Base-by-base conservation (phyloP, 23 red algal species). In the Gracilaria gracilis region DNA sequence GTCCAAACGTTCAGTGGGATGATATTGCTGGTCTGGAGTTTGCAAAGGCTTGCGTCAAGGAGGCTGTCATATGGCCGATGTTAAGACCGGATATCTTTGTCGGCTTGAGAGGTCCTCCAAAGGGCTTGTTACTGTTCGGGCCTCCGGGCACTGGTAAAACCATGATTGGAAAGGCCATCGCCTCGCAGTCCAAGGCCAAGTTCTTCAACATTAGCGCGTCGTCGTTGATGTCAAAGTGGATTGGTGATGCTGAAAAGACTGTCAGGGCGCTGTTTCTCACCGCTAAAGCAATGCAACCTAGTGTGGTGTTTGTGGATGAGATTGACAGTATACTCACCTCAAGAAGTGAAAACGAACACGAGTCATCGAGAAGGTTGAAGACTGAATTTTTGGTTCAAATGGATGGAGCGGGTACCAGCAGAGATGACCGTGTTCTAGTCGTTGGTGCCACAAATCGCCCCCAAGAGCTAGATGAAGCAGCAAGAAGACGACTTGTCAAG, bases 251-350 rank as follows among this genome's bases (percentile, higher is more conserved):
- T 49, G 97, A 99, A 76, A 99, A 99, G 86, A 93, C 87, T 57
- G 97, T 99, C 37, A 59, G 94, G 8, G 97, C 93, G 4, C 82
- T 99, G 59, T 99, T 99, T 55, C 91, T 71, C 29, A 90, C 95
- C 32, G 97, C 97, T 8, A 88, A 94, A 24, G 88, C 54, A 14
- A 71, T 96, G 65, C 61, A 83, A 28, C 97, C 97, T 2, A 90
- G 94, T 39, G 94, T 99, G n/a, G 93, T 99, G 49, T 99, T 99
- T 53, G 96, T 99, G 42, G 97, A 99, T 69, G 97, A 99, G 84
- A 95, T 99, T 38, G 97, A 99, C 66, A 96, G 94, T 31, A 58
- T 99, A 28, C 35, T 99, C 15, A 83, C 84, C 34, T 50, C 79
- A 23, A 76, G 97, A 48, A 83, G 81, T 36, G 97, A 99, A 32